Percentiles rank a stretch among this genome's conserved stretches.
Conservation (phyloP, 2,329 filamentous ascomycete species). For the Exophiala viscosa region DNA sequence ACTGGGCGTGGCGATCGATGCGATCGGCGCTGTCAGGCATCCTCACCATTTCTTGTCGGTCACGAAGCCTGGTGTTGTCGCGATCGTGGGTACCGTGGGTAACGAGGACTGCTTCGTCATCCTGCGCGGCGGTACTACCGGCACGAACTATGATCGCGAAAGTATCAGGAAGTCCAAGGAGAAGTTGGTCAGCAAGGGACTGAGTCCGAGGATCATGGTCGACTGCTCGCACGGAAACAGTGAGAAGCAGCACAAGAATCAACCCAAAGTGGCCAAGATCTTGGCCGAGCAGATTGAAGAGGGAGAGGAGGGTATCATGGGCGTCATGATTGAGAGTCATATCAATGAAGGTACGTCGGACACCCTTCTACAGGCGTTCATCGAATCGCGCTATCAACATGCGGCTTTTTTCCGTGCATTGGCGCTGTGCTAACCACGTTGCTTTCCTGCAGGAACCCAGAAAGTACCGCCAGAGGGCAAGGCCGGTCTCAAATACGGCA, state of each 20-base stretch:
- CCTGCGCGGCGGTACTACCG: conserved; percentile 82
- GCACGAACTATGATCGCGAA: conserved; percentile 88
- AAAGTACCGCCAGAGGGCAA: conserved; percentile 33
- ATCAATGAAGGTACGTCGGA: conserved; percentile 79
- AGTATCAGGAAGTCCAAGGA: conserved; percentile 77
- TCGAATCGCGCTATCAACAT: conserved; percentile 67
- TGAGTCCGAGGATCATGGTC: conserved; percentile 89
- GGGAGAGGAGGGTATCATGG: conserved; percentile 83
- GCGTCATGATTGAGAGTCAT: conserved; percentile 98
- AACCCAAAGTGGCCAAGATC: conserved; percentile 82
- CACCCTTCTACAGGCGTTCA: too few species aligned
- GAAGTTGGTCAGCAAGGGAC: conserved; percentile 73
- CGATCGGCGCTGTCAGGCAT: conserved; percentile 68
- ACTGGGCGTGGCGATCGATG: conserved; percentile 87
- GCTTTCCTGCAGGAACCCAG: conserved; percentile 32
- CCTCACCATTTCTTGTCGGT: conserved; percentile 96
- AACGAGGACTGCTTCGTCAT: conserved; percentile 99
- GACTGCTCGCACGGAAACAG: conserved; percentile 99
- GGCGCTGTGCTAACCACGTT: background rate
- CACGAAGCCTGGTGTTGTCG: conserved; percentile 89
- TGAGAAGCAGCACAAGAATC: conserved; percentile 94
- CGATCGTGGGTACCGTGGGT: conserved; percentile 86
- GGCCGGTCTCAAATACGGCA: conserved; percentile 32
- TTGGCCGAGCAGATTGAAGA: conserved; percentile 81
- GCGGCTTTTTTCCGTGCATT: conserved; percentile 40